These are phyloP conservation scores for Polygonum maritimum DNA, from an alignment of 148 eudicot genomes.

Conservation along the genomic window DNA sequence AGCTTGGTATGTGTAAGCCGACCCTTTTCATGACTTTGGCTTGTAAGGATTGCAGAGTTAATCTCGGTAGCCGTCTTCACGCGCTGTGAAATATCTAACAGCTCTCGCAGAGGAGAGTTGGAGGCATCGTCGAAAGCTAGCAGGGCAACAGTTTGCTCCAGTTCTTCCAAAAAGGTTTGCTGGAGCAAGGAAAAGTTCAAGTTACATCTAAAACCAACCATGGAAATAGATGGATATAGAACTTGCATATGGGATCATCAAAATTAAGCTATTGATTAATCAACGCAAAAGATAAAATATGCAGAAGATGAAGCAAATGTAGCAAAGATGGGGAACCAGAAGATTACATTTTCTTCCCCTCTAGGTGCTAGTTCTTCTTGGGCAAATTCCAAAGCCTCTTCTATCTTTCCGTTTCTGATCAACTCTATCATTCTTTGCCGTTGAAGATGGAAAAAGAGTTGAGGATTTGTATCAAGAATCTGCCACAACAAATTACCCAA, in stretches of 20 bases:
- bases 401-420: slow-evolving; percentile 81
- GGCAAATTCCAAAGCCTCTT: slow-evolving; percentile 93
- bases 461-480: slow-evolving; percentile 91
- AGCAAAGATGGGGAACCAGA: background rate
- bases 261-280: background rate
- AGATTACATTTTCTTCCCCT: slow-evolving; percentile 88
- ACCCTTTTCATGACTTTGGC: slow-evolving; percentile 99
- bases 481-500: slow-evolving; percentile 29
- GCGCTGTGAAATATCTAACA: slow-evolving; percentile 89
- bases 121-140: slow-evolving; percentile 87
- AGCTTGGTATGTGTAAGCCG: background rate
- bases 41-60: slow-evolving; percentile 92
- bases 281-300: too few species aligned
- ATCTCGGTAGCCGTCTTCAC: slow-evolving; percentile 96
- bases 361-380: slow-evolving; percentile 99
- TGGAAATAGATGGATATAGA: background rate
- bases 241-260: background rate
- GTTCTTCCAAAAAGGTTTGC: slow-evolving; percentile 83
- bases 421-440: slow-evolving; percentile 90
- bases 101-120: slow-evolving; percentile 73
- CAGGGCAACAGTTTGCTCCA: slow-evolving; percentile 85
- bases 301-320: background rate
- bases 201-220: slow-evolving; percentile 5
- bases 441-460: slow-evolving; percentile 96
- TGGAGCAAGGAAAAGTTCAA: slow-evolving; percentile 20